These are phyloP conservation scores for Chiua virens DNA, from an alignment of 768 basidiomycete genomes.

Conservation along the genomic window DNA sequence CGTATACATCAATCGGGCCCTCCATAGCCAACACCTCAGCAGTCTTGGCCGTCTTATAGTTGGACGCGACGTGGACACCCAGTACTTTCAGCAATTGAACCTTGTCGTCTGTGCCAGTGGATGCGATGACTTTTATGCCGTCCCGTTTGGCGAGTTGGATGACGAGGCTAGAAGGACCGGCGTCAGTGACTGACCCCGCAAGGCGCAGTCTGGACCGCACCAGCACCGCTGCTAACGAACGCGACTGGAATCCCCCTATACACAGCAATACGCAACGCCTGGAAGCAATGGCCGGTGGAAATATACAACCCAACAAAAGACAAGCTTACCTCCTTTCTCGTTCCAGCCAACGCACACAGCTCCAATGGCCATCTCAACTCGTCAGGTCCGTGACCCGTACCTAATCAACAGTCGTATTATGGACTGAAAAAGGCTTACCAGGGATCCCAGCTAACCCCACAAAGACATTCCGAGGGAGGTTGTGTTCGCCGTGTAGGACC, in stretches of 20 bases:
- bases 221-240: conserved; percentile 46
- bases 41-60: conserved; percentile 64
- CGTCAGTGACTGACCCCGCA: background rate
- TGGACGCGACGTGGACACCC: conserved; percentile 69
- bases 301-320: background rate
- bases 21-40: conserved; percentile 52
- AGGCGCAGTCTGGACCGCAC: conserved; percentile 38
- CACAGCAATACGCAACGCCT: background rate
- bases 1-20: conserved; percentile 56
- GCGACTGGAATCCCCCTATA: conserved; percentile 49
- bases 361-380: conserved; percentile 18
- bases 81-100: conserved; percentile 57
- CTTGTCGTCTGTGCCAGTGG: conserved; percentile 72
- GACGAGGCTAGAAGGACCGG: conserved; percentile 36
- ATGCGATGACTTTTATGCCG: conserved; percentile 68
- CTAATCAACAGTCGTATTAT: too few species aligned
- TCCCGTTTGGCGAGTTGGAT: conserved; percentile 52
- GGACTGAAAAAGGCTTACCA: background rate
- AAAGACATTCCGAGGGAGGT: conserved; percentile 28
- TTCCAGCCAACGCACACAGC: conserved; percentile 7
- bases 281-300: background rate
- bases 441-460: conserved; percentile 30
- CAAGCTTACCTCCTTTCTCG: conserved; percentile 23
- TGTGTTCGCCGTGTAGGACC: conserved; percentile 29
- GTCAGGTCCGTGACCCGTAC: too few species aligned